A percentile compares a stretch with the other conserved stretches of the same genome.
phyloP scores from a whole-genome alignment of 2,329 filamentous ascomycete genomes.

The Trichoderma pleuroti region DNA sequence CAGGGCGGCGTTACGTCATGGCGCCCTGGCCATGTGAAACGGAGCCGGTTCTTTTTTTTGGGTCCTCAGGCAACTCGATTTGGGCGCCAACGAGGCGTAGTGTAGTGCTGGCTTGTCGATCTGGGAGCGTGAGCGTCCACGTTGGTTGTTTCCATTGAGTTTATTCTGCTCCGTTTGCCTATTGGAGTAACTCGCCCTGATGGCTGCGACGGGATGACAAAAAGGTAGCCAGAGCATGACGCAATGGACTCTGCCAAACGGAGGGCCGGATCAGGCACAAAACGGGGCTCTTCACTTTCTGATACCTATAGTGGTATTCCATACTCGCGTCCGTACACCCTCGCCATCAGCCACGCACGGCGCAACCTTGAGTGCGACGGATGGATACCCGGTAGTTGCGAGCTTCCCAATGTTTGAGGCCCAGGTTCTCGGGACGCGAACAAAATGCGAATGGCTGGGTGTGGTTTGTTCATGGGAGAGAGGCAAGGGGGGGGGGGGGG shows the following conservation, averaged over 20 bases:
- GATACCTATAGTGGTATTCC: too few relatives aligned
- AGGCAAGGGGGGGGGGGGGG: not conserved
- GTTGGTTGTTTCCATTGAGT: not conserved
- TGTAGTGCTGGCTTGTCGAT: not conserved
- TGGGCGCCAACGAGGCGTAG: not conserved
- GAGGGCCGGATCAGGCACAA: not conserved
- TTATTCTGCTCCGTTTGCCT: not conserved
- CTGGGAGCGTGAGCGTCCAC: not conserved
- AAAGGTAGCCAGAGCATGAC: not conserved
- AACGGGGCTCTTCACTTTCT: too few relatives aligned
- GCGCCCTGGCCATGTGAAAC: not conserved
- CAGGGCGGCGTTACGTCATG: conserved; percentile 3
- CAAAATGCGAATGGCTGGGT: not conserved
- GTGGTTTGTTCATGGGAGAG: not conserved
- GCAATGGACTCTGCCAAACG: not conserved
- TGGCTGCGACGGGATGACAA: conserved; percentile 5
- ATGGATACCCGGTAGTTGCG: not conserved
- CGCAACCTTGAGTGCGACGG: not conserved
- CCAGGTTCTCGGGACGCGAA: not conserved
- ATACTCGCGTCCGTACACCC: not conserved
- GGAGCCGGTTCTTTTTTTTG: not conserved
- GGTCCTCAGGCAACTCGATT: not conserved
- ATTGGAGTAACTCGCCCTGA: not conserved
- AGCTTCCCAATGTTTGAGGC: not conserved
- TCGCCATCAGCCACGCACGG: not conserved